phyloP scores from a whole-genome alignment of 306 rosid species.

The Adenanthera pavonina region DNA sequence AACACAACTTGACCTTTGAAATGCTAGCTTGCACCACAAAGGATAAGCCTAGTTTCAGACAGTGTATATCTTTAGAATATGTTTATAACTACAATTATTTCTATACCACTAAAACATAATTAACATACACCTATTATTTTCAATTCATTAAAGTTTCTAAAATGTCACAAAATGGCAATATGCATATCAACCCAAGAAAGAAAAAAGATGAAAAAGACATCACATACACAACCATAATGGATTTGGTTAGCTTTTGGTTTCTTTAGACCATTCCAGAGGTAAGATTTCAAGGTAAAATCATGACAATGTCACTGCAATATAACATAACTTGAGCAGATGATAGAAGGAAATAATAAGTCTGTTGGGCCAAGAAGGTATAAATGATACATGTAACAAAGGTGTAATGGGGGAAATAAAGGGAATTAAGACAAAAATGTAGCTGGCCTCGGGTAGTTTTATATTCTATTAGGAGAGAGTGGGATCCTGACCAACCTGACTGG shows the following conservation, averaged over 20 bases:
- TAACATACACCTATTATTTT: too few species aligned
- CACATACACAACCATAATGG: slow-evolving; percentile 8
- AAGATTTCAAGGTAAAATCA: slow-evolving; percentile 8
- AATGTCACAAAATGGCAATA: slow-evolving; percentile 43
- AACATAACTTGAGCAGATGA: slow-evolving; percentile 23
- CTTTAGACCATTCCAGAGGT: neutral
- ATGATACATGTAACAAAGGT: neutral
- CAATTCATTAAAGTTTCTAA: too few species aligned
- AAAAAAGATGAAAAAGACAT: slow-evolving; percentile 11
- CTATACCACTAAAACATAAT: too few species aligned
- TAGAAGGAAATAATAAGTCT: neutral
- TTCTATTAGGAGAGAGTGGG: neutral
- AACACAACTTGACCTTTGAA: too few species aligned
- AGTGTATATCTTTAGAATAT: too few species aligned
- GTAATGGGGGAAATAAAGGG: neutral
- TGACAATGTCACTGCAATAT: slow-evolving; percentile 8
- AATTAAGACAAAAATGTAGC: neutral
- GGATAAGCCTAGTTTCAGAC: too few species aligned
- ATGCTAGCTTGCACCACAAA: too few species aligned
- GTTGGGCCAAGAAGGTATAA: neutral
- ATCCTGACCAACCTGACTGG: neutral
- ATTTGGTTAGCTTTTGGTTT: neutral
- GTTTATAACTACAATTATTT: too few species aligned
- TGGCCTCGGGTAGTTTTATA: neutral
- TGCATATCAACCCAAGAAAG: slow-evolving; percentile 42